Evolutionary conservation across 1,139 yeast genomes (phyloP).

Genomic region (Diutina ranongensis): DNA sequence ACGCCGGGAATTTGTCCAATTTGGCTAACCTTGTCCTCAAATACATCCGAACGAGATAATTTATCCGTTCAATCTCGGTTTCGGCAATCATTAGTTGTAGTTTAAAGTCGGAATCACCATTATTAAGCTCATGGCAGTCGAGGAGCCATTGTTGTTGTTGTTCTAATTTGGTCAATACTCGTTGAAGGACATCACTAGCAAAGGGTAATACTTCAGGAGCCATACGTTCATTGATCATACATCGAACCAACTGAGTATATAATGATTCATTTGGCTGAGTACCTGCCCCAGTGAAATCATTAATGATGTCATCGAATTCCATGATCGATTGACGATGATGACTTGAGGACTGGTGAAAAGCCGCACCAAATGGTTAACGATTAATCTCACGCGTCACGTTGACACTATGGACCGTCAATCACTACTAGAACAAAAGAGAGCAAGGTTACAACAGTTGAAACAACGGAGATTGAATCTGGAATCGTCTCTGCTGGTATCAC

Average conservation of each 20-base stretch:
- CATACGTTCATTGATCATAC: constrained; percentile 78
- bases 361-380: too few species aligned
- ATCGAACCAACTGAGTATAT: constrained; percentile 36
- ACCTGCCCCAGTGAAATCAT: constrained; percentile 2
- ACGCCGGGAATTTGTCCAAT: constrained; percentile 57
- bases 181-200: constrained; percentile 44
- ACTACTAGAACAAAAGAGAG: background rate
- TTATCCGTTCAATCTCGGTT: constrained; percentile 81
- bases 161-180: constrained; percentile 48
- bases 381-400: background rate
- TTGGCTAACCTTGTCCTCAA: constrained; percentile 66
- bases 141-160: constrained; percentile 66
- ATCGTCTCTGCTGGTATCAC: background rate
- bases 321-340: background rate
- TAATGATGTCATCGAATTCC: constrained; percentile 5
- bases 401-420: background rate
- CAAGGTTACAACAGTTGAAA: background rate
- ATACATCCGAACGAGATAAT: constrained; percentile 68
- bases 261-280: constrained; percentile 7
- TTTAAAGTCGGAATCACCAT: constrained; percentile 42
- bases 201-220: constrained; percentile 76
- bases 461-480: background rate
- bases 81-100: constrained; percentile 75
- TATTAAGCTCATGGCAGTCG: constrained; percentile 41
- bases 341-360: too few species aligned